Percentiles rank a stretch among this genome's conserved stretches.
Conservation (phyloP, 1,139 yeast species). For the Nakaseomyces nivariensis region DNA sequence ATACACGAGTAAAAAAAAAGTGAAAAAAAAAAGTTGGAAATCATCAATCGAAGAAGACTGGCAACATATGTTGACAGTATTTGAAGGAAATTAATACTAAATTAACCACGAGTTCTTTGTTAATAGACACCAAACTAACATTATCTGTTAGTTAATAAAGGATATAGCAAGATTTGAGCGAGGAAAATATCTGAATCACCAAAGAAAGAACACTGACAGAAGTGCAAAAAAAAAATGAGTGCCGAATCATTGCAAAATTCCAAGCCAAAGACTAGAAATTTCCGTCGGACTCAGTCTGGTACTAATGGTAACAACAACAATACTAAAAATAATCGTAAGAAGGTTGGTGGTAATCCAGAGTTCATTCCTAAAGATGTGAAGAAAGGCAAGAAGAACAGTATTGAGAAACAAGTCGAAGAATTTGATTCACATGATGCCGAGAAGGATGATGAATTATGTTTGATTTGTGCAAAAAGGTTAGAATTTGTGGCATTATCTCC, state of each 20-base stretch:
- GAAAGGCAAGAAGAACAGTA: background rate
- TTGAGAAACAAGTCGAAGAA: background rate
- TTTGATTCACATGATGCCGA: slow-evolving; percentile 23
- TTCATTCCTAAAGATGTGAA: background rate
- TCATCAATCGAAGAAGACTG: background rate
- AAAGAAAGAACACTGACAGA: too few species aligned
- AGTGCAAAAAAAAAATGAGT: background rate
- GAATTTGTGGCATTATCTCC: slow-evolving; percentile 59
- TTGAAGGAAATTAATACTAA: too few species aligned
- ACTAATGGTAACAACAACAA: background rate
- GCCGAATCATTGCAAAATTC: background rate
- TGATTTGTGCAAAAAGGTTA: slow-evolving; percentile 75
- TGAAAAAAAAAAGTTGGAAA: background rate
- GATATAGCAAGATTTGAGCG: too few species aligned
- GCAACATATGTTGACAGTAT: background rate
- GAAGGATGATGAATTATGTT: slow-evolving; percentile 42
- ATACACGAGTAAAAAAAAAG: background rate
- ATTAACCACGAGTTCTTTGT: too few species aligned
- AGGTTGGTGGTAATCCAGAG: slow-evolving; percentile 1
- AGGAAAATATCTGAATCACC: background rate
- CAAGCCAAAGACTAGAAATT: slow-evolving; percentile 1
- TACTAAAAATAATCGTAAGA: background rate
- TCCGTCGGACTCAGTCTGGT: slow-evolving; percentile 2
- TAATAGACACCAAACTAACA: too few species aligned
- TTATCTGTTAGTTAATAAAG: too few species aligned